Evolutionary conservation across 495 filamentous ascomycete genomes (phyloP), one percentile per base, ranked within the genome.

Genomic region (Penicillium simplicissimum): DNA sequence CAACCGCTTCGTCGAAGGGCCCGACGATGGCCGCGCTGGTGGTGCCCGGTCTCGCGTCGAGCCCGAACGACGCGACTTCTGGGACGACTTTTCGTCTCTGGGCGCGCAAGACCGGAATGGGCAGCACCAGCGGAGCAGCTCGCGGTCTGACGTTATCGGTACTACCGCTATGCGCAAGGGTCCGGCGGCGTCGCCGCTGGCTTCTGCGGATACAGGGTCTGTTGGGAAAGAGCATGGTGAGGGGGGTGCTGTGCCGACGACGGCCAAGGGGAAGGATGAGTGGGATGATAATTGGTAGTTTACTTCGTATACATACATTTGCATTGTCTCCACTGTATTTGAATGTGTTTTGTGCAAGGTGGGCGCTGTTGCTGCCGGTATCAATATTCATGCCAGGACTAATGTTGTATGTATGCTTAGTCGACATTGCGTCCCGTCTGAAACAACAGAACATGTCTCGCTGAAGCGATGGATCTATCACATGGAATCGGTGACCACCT

Each of bases 21-120:
- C 53, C 11, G 79, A 81, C 1, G 80, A 84, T 9, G 66, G 71
- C 3, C 67, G 63, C 19, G 36, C 59, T 60, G 36, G 59, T 9
- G 51, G 5, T 9, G 17, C 51, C 17, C 58, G 52, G 19, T 54
- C 61, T 19, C 60, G 59, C 33, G 76, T 77, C 75, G 83, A 90
- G 67, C 83, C 82, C 17, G 88, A 90, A 54, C 90, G 87, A 72
- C 86, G 87, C 63, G 90, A 90, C 40, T 98, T 98, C 75, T 98
- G 95, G 96, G 96, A 98, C 75, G 82, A 85, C 61, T 85, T 88
- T 55, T 71, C 77, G 15, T 84, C 86, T 23, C 84, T 93, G 59
- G 84, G 85, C 0, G 75, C 72, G 37, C 73, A 81, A 25, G 82
- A 85, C 3, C 77, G 72, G 65, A 52, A 81, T 64, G 70, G 72